Conservation (phyloP, 1,139 yeast species). For the Nadsonia starkeyi-henricii region DNA sequence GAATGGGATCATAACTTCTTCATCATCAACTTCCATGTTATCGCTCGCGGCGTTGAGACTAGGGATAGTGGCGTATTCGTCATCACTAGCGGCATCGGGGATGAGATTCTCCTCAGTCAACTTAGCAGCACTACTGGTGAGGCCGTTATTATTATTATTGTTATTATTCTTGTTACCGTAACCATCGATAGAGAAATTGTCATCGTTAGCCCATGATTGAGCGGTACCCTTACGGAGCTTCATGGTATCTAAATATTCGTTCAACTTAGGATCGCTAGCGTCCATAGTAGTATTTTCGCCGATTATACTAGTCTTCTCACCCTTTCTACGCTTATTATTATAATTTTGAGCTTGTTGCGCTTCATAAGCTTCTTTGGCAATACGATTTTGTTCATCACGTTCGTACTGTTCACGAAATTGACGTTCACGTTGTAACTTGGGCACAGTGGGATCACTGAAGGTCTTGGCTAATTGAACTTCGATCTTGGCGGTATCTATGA, state of each 20-base stretch:
- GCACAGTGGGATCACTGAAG: conserved; percentile 72
- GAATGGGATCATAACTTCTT: conserved; percentile 9
- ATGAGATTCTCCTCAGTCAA: conserved; percentile 4
- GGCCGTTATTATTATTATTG: conserved; percentile 1
- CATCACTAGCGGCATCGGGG: conserved; percentile 17
- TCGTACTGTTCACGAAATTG: conserved; percentile 33
- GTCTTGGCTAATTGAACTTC: conserved; percentile 75
- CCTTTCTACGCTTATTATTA: conserved; percentile 18
- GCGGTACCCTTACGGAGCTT: conserved; percentile 47
- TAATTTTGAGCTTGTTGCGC: conserved; percentile 30
- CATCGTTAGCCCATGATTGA: conserved; percentile 68
- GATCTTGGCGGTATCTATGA: conserved; percentile 68
- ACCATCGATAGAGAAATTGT: conserved; percentile 30
- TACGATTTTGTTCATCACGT: conserved; percentile 16
- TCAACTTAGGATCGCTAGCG: conserved; percentile 44
- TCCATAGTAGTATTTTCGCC: conserved; percentile 17
- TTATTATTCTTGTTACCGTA: conserved; percentile 1
- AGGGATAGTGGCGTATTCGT: conserved; percentile 9
- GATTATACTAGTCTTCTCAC: conserved; percentile 41
- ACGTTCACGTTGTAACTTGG: conserved; percentile 54
- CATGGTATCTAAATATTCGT: conserved; percentile 73
- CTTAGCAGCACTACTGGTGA: conserved; percentile 6
- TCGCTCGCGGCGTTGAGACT: conserved; percentile 8
- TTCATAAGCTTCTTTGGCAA: conserved; percentile 14
- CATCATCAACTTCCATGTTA: conserved; percentile 8